These are phyloP conservation scores for Cicer bijugum DNA, from an alignment of 306 rosid genomes.

Conservation along the genomic window DNA sequence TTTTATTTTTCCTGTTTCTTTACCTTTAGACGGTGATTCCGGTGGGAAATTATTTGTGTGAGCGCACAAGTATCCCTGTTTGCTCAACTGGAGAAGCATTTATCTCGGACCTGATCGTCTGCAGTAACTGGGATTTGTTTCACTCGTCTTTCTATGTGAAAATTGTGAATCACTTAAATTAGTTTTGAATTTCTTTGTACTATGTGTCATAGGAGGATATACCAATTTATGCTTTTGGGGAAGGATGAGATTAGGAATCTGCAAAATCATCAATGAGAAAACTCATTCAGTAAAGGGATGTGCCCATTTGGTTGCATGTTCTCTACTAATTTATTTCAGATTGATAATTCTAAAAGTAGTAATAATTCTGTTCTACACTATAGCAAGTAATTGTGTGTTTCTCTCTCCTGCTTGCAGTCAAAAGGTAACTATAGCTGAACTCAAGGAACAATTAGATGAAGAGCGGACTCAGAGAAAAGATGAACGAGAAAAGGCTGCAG, in stretches of 20 bases:
- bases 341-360: constrained; percentile 20
- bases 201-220: constrained; percentile 14
- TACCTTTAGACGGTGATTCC: neutral
- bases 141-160: constrained; percentile 10
- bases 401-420: constrained; percentile 60
- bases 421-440: constrained; percentile 74
- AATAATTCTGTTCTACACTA: constrained; percentile 17
- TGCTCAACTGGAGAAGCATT: constrained; percentile 1
- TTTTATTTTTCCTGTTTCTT: neutral
- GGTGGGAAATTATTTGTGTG: neutral
- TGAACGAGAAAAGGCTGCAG: constrained; percentile 85
- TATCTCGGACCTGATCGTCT: constrained; percentile 2
- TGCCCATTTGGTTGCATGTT: constrained; percentile 9
- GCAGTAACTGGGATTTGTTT: neutral
- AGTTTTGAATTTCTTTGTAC: constrained; percentile 10
- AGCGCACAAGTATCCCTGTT: neutral
- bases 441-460: constrained; percentile 76
- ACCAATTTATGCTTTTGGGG: neutral
- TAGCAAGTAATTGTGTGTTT: constrained; percentile 32
- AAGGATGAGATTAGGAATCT: no score
- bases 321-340: constrained; percentile 15
- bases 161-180: constrained; percentile 18
- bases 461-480: constrained; percentile 77
- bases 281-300: neutral
- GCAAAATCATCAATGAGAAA: no score